Base-by-base conservation (phyloP, 768 basidiomycete species). In the Calocybe gangraenosa region DNA sequence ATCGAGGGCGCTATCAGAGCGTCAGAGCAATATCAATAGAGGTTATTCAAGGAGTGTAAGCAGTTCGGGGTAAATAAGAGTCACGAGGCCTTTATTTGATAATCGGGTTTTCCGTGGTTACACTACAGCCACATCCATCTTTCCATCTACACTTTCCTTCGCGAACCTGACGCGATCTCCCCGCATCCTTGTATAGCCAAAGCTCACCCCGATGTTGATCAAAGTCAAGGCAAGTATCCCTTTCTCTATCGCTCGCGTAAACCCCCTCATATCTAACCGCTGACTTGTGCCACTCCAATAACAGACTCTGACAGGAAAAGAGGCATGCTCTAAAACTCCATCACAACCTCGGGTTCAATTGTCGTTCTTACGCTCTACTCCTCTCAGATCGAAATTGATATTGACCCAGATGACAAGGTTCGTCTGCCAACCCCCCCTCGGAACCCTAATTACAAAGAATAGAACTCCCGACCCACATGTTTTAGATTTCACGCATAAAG, bases 301-400 rank as follows among this genome's bases (percentile, higher is more conserved):
- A 33, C 49, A 97, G 93, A 95, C 92, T 37, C 78, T 98, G 33
- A 98, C 95, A 38, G 95, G 95, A 50, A 97, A 96, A 68, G 95
- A 97, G 83, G 95, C 93, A 59, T 48, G 58, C 51, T 31, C 25
- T n/a, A n/a, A n/a, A 18, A 23, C 21, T 22, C 20, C 20, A 8
- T 42, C 35, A 15, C 11, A 28, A 10, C 18, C 7, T 32, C 20
- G 23, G 23, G 17, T 33, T 22, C 34, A 30, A 30, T 37, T 28
- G 18, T 18, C 14, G 7, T 33, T 18, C 10, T 28, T 6, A 39
- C 22, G n/a, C 35, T 23, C 10, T 55, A 6, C 11, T 28, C 13
- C 37, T 35, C 23, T 3, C 55, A 84, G 94, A 93, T 96, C 65
- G 95, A 98, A 66, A 79, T 98, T 52, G 92, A 96, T 71, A 91